Conservation (phyloP, 179 eudicot species). For the Corrigiola litoralis region DNA sequence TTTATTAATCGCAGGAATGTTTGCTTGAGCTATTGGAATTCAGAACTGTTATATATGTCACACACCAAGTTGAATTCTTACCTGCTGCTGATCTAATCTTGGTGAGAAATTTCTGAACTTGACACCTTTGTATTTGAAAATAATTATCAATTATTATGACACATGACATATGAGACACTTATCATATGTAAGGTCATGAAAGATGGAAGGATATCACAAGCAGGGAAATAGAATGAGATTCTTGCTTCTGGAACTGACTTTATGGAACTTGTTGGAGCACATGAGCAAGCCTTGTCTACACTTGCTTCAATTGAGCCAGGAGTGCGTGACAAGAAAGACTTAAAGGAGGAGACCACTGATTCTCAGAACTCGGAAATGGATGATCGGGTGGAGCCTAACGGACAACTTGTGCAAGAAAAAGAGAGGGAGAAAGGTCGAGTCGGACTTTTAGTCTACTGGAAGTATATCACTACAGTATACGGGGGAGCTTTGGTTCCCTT, state of each 20-base stretch:
- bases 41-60: constrained; percentile 79
- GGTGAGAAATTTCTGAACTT: constrained; percentile 37
- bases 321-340: constrained; percentile 1
- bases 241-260: constrained; percentile 71
- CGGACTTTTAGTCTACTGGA: constrained; percentile 80
- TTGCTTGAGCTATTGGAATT: constrained; percentile 54
- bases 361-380: constrained; percentile 27
- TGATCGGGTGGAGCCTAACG: constrained; percentile 30
- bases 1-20: constrained; percentile 51
- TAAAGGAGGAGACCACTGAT: constrained; percentile 21
- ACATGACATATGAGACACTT: neutral
- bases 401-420: constrained; percentile 87
- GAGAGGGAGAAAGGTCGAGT: constrained; percentile 92
- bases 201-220: constrained; percentile 69
- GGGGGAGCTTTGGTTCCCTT: constrained; percentile 73
- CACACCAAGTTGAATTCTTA: constrained; percentile 89
- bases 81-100: constrained; percentile 80
- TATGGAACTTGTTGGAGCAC: constrained; percentile 82
- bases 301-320: too few species aligned
- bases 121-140: neutral
- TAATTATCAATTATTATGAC: neutral
- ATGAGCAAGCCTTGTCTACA: too few species aligned
- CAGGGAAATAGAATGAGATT: constrained; percentile 71
- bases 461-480: constrained; percentile 69
- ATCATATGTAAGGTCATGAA: constrained; percentile 62